Evolutionary conservation across 176 grass and related monocot species (phyloP).

Genomic region (Miscanthus lutarioriparius): DNA sequence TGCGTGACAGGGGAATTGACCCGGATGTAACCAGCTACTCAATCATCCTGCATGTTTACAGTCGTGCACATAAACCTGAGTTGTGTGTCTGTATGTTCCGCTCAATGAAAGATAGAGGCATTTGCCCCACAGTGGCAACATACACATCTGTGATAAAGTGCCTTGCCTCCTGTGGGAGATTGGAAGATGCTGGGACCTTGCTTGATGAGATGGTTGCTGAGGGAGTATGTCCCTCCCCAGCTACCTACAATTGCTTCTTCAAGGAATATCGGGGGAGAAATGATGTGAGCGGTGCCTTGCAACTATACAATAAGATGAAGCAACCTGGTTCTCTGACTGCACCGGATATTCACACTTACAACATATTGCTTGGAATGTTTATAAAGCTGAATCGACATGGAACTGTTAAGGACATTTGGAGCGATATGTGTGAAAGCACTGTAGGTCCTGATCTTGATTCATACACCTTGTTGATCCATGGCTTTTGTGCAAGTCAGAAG

Average conservation of each 20-base stretch:
- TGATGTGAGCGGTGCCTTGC: constrained; percentile 55
- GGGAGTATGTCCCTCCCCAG: constrained; percentile 62
- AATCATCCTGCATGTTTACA: constrained; percentile 93
- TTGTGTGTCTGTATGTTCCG: constrained; percentile 73
- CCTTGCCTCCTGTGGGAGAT: constrained; percentile 82
- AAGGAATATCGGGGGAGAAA: constrained; percentile 94
- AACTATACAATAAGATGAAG: constrained; percentile 86
- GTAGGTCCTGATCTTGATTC: constrained; percentile 91
- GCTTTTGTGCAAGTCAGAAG: constrained; percentile 65
- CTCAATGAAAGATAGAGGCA: constrained; percentile 74
- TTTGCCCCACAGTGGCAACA: constrained; percentile 82
- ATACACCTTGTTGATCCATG: constrained; percentile 86
- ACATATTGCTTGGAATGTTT: constrained; percentile 92
- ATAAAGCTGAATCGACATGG: constrained; percentile 58
- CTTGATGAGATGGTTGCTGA: constrained; percentile 77
- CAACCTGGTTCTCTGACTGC: constrained; percentile 40
- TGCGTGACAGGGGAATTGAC: constrained; percentile 73
- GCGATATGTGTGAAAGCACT: constrained; percentile 64
- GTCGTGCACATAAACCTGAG: constrained; percentile 87
- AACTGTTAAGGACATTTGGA: constrained; percentile 69
- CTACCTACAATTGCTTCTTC: constrained; percentile 92
- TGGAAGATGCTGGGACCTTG: constrained; percentile 68
- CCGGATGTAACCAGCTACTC: constrained; percentile 89
- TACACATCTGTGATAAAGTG: constrained; percentile 94
- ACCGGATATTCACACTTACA: constrained; percentile 81